Evolutionary conservation across 129 eudicot species (phyloP).

Genomic region (Silybum marianum): DNA sequence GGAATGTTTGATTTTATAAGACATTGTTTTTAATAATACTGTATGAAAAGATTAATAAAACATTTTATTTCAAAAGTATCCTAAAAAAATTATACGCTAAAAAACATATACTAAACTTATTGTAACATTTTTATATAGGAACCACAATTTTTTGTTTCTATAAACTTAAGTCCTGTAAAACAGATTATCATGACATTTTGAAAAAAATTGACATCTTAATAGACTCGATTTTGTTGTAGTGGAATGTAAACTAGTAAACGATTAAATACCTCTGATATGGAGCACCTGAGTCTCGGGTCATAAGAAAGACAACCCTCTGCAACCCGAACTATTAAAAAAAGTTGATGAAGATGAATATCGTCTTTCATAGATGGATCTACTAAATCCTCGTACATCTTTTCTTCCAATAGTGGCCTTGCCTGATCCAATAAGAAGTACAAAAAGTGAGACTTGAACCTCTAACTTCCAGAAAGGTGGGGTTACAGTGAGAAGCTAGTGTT

Average conservation of each 20-base stretch:
- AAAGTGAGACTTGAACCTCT: neutral
- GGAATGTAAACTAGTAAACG: neutral
- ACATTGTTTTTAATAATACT: neutral
- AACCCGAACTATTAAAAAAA: slow-evolving; percentile 46
- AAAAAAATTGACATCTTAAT: neutral
- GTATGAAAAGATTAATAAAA: neutral
- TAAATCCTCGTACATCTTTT: slow-evolving; percentile 33
- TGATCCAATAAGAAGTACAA: neutral
- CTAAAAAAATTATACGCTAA: neutral
- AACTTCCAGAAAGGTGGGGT: neutral
- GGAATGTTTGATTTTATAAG: neutral
- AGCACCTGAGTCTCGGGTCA: slow-evolving; percentile 39
- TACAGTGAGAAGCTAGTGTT: neutral
- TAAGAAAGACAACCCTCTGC: slow-evolving; percentile 43
- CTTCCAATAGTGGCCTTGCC: slow-evolving; percentile 50
- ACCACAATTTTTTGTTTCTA: neutral
- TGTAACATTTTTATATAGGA: neutral
- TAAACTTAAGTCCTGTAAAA: neutral
- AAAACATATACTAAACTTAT: neutral
- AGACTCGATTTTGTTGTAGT: neutral
- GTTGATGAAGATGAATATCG: slow-evolving; percentile 39
- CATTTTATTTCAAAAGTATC: neutral
- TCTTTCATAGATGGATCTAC: slow-evolving; percentile 39
- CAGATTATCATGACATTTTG: neutral
- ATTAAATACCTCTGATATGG: slow-evolving; percentile 41